Evolutionary conservation across 768 basidiomycete genomes (phyloP), one percentile per base, ranked within the genome.

Genomic region (Boletus edulis): DNA sequence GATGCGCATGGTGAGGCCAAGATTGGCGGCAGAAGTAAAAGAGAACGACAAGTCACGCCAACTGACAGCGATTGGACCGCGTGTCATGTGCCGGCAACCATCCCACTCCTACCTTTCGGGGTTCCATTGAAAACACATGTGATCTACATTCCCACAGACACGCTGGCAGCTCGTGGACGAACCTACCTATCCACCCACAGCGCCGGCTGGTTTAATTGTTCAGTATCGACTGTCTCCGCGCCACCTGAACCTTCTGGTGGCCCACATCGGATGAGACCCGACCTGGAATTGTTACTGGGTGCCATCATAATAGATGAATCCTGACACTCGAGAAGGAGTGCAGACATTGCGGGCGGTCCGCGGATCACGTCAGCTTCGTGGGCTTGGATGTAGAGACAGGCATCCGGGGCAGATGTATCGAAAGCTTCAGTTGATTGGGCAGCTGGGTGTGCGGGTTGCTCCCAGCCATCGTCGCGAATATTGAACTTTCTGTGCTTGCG

Each of bases 121-220:
- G 39, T 39, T 49, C 38, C 31, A 35, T 47, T 46, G 34, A 29
- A 54, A 4, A 43, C 5, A 38, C 41, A 48, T 63, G 46, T 47
- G 41, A 34, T 56, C 55, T 46, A 24, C 45, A 37, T 50, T 56
- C 39, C 46, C 42, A 51, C 38, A 32, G 47, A 54, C 42, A 57
- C 20, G 32, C 46, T 51, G 48, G 50, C 24, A 57, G 20, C 52
- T 60, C 50, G 60, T 55, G 58, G 55, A 71, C 61, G 68, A 58
- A 80, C 87, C 67, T 84, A 94, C 91, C 91, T 86, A 76, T 95
- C 91, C 51, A 90, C 81, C 89, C 87, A 94, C 4, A 89, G 62
- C 20, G 66, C 27, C 29, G 43, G 49, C 14, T 39, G 47, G 11
- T 46, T 41, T 46, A 27, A 14, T 46, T 34, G 38, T 39, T 53